Base-by-base conservation (phyloP, 1,284 basidiomycete species). In the Mycosarcoma maydis region DNA sequence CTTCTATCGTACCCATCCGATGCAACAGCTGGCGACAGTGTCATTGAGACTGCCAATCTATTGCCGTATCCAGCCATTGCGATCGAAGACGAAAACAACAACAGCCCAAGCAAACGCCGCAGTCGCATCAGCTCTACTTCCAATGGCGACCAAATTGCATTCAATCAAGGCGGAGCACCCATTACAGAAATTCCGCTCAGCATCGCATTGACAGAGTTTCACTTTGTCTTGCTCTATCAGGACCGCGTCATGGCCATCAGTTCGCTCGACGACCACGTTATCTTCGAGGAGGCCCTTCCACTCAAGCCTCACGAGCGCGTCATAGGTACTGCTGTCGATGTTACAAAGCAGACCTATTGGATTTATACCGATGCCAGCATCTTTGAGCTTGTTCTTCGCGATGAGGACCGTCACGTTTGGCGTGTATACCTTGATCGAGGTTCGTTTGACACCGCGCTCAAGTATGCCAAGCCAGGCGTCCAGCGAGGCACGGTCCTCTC, bases 351-450 rank as follows among this genome's bases (percentile, higher is more conserved):
- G 78, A 98, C 95, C 4, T 95, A 91, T 76, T 99, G 96, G 96
- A 87, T 96, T 2, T 96, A 91, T 81, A 94, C 95, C 0, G 89
- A 92, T 72, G 87, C 89, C 57, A 91, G 92, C 0, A 87, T 99
- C 39, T 94, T 92, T 75, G 96, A 99, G 78, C 84, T 99, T 17
- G 88, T 90, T 14, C 86, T 93, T 16, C 86, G 86, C 10, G 92
- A 95, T 71, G 96, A 99, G 84, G 91, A 91, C 75, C 88, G 94
- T 4, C 91, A 98, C 78, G 89, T 98, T 6, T 99, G 96, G 96
- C 89, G 89, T 62, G 90, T 94, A 43, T 92, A 92, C 82, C 86
- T 98, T 4, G 87, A 89, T 47, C 89, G 91, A 74, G 88, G 87
- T 2, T 87, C 89, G 43, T 94, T 88, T 70, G 90, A 92, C 13